These are phyloP conservation scores for Didymella glomerata DNA, from an alignment of 2,329 filamentous ascomycete species.

Conservation along the genomic window DNA sequence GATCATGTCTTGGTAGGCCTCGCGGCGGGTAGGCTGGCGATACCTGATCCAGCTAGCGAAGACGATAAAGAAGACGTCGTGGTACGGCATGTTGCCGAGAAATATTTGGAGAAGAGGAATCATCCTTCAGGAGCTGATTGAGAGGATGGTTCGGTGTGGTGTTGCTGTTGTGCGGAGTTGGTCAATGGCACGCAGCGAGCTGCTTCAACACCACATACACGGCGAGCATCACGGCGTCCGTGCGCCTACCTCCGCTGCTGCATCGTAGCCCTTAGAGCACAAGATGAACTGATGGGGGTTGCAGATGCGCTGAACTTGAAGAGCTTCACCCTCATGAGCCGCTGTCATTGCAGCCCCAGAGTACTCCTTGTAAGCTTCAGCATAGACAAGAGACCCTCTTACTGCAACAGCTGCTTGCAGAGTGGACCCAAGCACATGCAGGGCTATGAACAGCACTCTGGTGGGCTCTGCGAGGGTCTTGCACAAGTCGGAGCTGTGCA, in stretches of 20 bases:
- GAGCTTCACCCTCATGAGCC: background rate
- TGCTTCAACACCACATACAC: constrained; percentile 1
- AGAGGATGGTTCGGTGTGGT: background rate
- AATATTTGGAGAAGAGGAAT: background rate
- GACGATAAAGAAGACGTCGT: background rate
- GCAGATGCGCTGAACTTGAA: background rate
- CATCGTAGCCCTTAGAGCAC: background rate
- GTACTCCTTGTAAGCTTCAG: background rate
- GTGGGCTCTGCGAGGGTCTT: background rate
- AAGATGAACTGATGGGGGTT: too few species aligned
- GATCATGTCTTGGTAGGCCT: background rate
- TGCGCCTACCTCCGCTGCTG: constrained; percentile 6
- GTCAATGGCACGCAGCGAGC: background rate
- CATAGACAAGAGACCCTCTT: background rate
- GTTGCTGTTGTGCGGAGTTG: background rate
- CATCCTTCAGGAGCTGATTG: background rate
- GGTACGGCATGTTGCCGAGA: background rate
- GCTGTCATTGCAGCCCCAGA: background rate
- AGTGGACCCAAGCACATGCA: background rate
- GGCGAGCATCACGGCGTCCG: constrained; percentile 3
- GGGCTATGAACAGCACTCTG: background rate
- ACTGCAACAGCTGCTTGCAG: background rate
- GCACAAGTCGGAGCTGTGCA: background rate
- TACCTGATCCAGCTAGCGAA: background rate
- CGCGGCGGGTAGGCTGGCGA: background rate